phyloP scores from a whole-genome alignment of 768 basidiomycete species.

The Russula foetens region DNA sequence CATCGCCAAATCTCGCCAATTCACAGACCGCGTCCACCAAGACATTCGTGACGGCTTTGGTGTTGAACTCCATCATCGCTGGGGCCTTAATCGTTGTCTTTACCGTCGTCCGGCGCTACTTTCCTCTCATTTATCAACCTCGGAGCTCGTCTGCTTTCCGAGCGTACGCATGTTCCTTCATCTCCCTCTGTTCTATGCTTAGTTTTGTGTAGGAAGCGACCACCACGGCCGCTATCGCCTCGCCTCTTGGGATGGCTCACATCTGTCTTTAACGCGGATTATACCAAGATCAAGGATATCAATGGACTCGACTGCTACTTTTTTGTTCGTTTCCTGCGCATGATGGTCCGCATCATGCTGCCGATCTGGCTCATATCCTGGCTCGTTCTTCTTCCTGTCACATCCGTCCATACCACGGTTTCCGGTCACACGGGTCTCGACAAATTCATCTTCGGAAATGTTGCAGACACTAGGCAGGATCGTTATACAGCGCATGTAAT shows the following conservation, averaged over 20 bases:
- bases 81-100: conserved; percentile 65
- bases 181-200: background rate
- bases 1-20: no score
- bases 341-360: conserved; percentile 74
- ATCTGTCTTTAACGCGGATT: conserved; percentile 53
- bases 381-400: conserved; percentile 74
- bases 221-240: conserved; percentile 41
- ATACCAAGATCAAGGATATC: conserved; percentile 48
- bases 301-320: conserved; percentile 92
- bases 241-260: conserved; percentile 58
- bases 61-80: conserved; percentile 72
- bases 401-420: conserved; percentile 44
- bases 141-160: conserved; percentile 56
- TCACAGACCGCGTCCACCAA: conserved; percentile 58
- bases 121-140: conserved; percentile 86
- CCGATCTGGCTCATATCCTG: conserved; percentile 93
- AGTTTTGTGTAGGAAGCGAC: conserved; percentile 43
- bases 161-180: conserved; percentile 28
- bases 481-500: conserved; percentile 78
- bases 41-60: conserved; percentile 79
- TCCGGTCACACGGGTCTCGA: conserved; percentile 49
- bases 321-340: conserved; percentile 81
- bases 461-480: conserved; percentile 37
- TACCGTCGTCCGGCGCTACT: conserved; percentile 75
- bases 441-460: conserved; percentile 76